These are phyloP conservation scores for Chamaecrista fasciculata DNA, from an alignment of 306 rosid genomes.

Conservation along the genomic window DNA sequence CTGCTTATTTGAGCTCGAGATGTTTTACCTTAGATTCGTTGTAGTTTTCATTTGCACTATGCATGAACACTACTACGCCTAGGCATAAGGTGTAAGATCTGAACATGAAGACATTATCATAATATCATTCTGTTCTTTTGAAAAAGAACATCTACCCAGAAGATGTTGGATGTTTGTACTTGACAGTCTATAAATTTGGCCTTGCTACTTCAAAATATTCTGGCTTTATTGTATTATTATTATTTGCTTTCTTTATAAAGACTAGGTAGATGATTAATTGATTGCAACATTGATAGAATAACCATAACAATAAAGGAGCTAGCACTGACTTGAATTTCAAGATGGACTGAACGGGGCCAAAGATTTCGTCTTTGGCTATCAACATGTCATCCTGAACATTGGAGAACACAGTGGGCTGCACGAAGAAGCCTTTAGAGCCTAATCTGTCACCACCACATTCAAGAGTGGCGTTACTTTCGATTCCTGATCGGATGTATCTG, in stretches of 20 bases:
- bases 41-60: constrained; percentile 10
- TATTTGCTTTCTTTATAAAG: too few species aligned
- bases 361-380: constrained; percentile 93
- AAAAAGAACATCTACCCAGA: not conserved
- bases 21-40: not conserved
- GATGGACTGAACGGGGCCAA: constrained; percentile 90
- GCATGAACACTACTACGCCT: constrained; percentile 20
- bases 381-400: constrained; percentile 93
- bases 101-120: not conserved
- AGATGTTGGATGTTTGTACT: constrained; percentile 20
- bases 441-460: constrained; percentile 86
- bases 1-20: constrained; percentile 14
- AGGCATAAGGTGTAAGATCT: constrained; percentile 19
- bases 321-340: constrained; percentile 90
- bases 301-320: too few species aligned
- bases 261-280: too few species aligned
- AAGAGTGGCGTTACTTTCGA: constrained; percentile 68
- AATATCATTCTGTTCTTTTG: constrained; percentile 14
- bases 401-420: constrained; percentile 95
- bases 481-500: constrained; percentile 71
- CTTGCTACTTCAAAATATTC: not conserved
- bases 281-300: too few species aligned
- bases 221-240: not conserved
- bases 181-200: constrained; percentile 14
- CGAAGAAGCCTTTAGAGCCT: constrained; percentile 81